These are phyloP conservation scores for Entomortierella lignicola DNA, from an alignment of 192 early-diverging fungal genomes.

Conservation along the genomic window DNA sequence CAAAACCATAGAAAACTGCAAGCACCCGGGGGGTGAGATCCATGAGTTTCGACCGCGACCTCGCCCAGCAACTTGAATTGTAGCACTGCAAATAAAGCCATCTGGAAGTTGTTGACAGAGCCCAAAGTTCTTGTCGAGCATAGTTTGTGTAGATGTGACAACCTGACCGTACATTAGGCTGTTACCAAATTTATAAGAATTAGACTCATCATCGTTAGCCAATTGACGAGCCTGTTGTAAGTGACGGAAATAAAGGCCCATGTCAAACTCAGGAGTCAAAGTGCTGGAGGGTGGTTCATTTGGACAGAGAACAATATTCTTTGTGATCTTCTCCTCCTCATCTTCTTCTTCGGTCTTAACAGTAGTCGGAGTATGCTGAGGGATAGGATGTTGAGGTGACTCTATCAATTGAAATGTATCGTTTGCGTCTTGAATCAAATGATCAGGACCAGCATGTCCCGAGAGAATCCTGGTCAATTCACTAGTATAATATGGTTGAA, in stretches of 20 bases:
- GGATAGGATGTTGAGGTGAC: constrained; percentile 30
- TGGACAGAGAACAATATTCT: constrained; percentile 57
- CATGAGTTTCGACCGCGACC: constrained; percentile 95
- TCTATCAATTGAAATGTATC: constrained; percentile 49
- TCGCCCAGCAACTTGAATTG: constrained; percentile 85
- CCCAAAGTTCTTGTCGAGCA: constrained; percentile 88
- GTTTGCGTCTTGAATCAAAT: constrained; percentile 40
- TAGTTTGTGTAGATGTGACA: constrained; percentile 90
- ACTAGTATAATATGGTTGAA: constrained; percentile 24
- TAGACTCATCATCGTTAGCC: constrained; percentile 27
- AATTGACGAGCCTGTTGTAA: constrained; percentile 58
- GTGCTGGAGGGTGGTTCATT: constrained; percentile 51
- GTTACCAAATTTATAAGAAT: constrained; percentile 66
- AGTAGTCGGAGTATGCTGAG: constrained; percentile 23
- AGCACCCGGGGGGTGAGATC: constrained; percentile 93
- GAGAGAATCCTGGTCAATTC: constrained; percentile 19
- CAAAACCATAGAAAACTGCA: constrained; percentile 87
- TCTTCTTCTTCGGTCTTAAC: constrained; percentile 19
- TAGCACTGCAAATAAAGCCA: constrained; percentile 85
- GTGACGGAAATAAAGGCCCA: constrained; percentile 60
- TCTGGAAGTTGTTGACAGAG: constrained; percentile 76
- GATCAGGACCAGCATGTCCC: constrained; percentile 10
- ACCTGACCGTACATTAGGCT: constrained; percentile 83
- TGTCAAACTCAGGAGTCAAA: constrained; percentile 72
- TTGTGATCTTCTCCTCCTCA: constrained; percentile 45